A percentile compares a stretch with the other conserved stretches of the same genome.
Evolutionary conservation across 352 stramenopile genomes (phyloP).

Genomic region (Phytophthora sp.): DNA sequence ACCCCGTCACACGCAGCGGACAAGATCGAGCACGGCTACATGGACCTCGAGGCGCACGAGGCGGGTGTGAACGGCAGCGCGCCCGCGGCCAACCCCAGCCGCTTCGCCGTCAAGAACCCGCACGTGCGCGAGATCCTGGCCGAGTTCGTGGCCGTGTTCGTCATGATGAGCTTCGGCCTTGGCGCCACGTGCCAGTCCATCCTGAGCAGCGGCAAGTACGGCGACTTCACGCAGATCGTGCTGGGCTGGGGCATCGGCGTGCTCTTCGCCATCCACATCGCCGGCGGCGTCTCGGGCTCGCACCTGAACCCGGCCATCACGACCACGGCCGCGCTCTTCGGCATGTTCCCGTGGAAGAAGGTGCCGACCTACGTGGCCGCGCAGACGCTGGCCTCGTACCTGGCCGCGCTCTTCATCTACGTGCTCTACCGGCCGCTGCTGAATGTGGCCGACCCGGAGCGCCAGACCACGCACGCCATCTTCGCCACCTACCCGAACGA

Average conservation of each 20-base stretch:
- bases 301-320: constrained; percentile 57
- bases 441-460: constrained; percentile 53
- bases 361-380: constrained; percentile 49
- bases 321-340: constrained; percentile 34
- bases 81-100: constrained; percentile 17
- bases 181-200: constrained; percentile 41
- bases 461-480: constrained; percentile 37
- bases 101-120: constrained; percentile 46
- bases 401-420: constrained; percentile 49
- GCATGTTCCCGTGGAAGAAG: constrained; percentile 55
- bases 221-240: constrained; percentile 44
- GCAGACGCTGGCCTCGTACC: constrained; percentile 55
- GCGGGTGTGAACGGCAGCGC: constrained; percentile 20
- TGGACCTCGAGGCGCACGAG: constrained; percentile 37
- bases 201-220: constrained; percentile 33
- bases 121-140: constrained; percentile 37
- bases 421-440: constrained; percentile 57
- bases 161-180: constrained; percentile 49
- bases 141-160: constrained; percentile 46
- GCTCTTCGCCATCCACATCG: constrained; percentile 53
- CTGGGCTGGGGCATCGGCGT: constrained; percentile 55
- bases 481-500: constrained; percentile 61
- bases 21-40: constrained; percentile 42
- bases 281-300: constrained; percentile 42
- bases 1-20: constrained; percentile 26